A percentile compares a stretch with the other conserved stretches of the same genome.
Evolutionary conservation across 1,139 yeast genomes (phyloP).

Genomic region (Protomyces lactucae-debilis): DNA sequence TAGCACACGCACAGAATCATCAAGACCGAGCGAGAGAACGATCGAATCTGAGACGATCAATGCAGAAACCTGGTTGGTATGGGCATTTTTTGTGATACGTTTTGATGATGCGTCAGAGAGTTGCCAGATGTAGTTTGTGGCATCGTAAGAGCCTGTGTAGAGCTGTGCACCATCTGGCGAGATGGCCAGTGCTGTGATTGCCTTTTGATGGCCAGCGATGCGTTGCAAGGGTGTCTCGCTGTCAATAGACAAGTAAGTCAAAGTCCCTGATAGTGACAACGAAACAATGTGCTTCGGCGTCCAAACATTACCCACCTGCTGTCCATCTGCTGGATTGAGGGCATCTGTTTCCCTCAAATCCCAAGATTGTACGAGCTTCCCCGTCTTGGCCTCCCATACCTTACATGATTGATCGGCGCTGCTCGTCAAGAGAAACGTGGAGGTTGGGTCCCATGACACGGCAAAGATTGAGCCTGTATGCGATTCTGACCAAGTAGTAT

Average conservation of each 20-base stretch:
- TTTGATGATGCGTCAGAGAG: slow-evolving; percentile 40
- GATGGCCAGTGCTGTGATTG: slow-evolving; percentile 57
- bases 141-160: slow-evolving; percentile 79
- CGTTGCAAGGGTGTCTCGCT: slow-evolving; percentile 44
- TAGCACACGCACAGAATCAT: slow-evolving; percentile 52
- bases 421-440: slow-evolving; percentile 60
- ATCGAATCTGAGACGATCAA: slow-evolving; percentile 37
- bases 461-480: slow-evolving; percentile 81
- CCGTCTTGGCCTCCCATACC: slow-evolving; percentile 46
- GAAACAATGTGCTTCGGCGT: slow-evolving; percentile 59
- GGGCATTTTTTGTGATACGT: slow-evolving; percentile 45
- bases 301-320: slow-evolving; percentile 75
- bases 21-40: slow-evolving; percentile 74
- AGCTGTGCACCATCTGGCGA: slow-evolving; percentile 38
- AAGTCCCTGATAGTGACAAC: slow-evolving; percentile 64
- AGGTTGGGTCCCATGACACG: slow-evolving; percentile 62
- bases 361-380: slow-evolving; percentile 37
- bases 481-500: slow-evolving; percentile 45
- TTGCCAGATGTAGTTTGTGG: slow-evolving; percentile 62
- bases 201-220: slow-evolving; percentile 73
- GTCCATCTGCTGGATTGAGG: slow-evolving; percentile 42
- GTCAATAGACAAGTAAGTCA: slow-evolving; percentile 53
- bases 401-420: slow-evolving; percentile 78
- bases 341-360: slow-evolving; percentile 32
- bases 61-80: slow-evolving; percentile 56